A percentile compares a stretch with the other conserved stretches of the same genome.
These are phyloP conservation scores for Zygosaccharomyces rouxii DNA, from an alignment of 805 yeast genomes.

Conservation along the genomic window DNA sequence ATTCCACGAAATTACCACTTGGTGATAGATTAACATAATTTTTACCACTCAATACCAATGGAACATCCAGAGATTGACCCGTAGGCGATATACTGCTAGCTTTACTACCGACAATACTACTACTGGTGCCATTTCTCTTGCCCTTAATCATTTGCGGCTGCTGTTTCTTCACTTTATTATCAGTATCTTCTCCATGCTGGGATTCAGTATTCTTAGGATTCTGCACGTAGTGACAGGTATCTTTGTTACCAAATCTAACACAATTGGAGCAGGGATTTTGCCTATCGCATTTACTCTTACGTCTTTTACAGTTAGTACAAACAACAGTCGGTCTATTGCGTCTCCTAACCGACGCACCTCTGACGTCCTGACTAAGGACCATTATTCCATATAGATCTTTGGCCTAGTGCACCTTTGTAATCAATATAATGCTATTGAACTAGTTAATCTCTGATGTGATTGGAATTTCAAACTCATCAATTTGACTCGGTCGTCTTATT, in stretches of 20 bases:
- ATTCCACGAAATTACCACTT: constrained; percentile 20
- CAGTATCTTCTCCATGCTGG: background rate
- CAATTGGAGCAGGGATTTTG: constrained; percentile 29
- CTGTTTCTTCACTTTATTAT: background rate
- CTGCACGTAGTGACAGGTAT: constrained; percentile 17
- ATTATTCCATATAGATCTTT: background rate
- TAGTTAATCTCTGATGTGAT: background rate
- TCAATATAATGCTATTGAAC: background rate
- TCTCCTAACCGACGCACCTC: constrained; percentile 12
- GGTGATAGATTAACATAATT: constrained; percentile 25
- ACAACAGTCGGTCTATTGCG: constrained; percentile 30
- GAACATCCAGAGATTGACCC: background rate
- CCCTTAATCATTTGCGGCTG: background rate
- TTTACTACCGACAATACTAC: background rate
- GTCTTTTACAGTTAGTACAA: constrained; percentile 33
- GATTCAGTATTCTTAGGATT: constrained; percentile 2
- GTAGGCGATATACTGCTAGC: background rate
- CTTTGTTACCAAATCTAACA: constrained; percentile 18
- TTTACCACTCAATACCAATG: background rate
- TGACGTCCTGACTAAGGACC: background rate
- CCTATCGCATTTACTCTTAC: constrained; percentile 33
- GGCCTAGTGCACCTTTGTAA: background rate
- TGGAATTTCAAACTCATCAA: background rate
- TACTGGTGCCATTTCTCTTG: background rate
- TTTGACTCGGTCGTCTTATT: background rate